Evolutionary conservation across 176 grass and related monocot genomes (phyloP), one percentile per base, ranked within the genome.

Genomic region (Guadua angustifolia): DNA sequence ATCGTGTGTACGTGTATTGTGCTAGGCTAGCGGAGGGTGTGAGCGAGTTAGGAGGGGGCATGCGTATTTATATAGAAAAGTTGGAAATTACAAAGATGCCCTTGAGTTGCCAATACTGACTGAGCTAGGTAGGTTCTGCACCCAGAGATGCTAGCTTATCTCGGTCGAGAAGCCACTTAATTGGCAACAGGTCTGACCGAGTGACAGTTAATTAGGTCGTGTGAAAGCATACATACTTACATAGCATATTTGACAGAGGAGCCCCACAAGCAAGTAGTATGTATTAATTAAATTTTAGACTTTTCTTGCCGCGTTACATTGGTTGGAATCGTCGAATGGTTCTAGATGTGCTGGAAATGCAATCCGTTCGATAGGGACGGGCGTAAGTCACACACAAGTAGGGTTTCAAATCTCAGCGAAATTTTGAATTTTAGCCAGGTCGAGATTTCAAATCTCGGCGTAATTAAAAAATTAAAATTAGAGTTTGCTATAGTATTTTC

Each of bases 51-150:
- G 4, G 64, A 8, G 55, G 55, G 13, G 14, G 35, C 64, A 42
- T 57, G 49, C n/a, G 7, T 29, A 42, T 69, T 69, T 81, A 81
- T 80, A 80, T 43, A 50, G 8, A 22, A 42, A 80, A 53, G 7
- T 68, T 19, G 2, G 11, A 53, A 22, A 52, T 80, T 15, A 29
- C 15, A 5, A 6, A 47, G 15, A 19, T 62, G 14, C 19, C 76
- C 59, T 79, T 9, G 45, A 47, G 26, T n/a, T 5, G 40, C 1
- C 46, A 51, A 6, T 66, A 19, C 17, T 45, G 4, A 1, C 14
- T 55, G 18, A 11, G 13, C 0, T 46, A 47, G 11, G 29, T 46
- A 47, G 11, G 29, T 29, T 29, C 29, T 29, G 29, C 29, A 29
- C n/a, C n/a, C n/a, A n/a, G n/a, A n/a, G n/a, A n/a, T n/a, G 11